These are phyloP conservation scores for Chaetomium fimeti DNA, from an alignment of 495 filamentous ascomycete species.

Conservation along the genomic window DNA sequence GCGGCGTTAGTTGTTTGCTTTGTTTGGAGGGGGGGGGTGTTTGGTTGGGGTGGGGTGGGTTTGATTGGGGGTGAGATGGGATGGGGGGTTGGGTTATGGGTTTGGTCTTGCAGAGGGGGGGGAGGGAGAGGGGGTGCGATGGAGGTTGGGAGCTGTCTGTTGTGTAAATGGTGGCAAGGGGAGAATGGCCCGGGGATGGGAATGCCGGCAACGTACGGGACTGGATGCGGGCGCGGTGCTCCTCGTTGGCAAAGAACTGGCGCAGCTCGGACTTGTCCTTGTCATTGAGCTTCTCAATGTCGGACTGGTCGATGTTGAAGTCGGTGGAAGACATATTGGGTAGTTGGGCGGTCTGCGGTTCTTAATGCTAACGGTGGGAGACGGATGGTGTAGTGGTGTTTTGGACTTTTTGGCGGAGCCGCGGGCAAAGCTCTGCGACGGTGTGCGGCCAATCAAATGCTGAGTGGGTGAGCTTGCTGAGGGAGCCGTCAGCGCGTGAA, in stretches of 20 bases:
- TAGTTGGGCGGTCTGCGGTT: neutral
- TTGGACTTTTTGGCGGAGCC: slow-evolving; percentile 20
- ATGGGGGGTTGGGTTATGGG: too few species aligned
- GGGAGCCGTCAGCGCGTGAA: neutral
- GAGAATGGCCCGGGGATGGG: too few species aligned
- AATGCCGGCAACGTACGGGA: slow-evolving; percentile 56
- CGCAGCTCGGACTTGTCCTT: slow-evolving; percentile 84
- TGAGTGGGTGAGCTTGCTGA: neutral
- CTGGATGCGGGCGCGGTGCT: slow-evolving; percentile 77
- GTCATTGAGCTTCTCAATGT: slow-evolving; percentile 72
- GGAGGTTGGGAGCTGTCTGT: neutral
- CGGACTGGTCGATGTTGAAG: slow-evolving; percentile 40
- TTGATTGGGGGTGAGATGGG: neutral
- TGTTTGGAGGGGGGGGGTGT: neutral
- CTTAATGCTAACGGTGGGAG: neutral
- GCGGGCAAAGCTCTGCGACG: slow-evolving; percentile 7
- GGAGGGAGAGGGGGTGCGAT: too few species aligned
- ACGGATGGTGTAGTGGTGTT: neutral
- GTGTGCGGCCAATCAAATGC: slow-evolving; percentile 29
- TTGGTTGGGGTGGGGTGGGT: neutral
- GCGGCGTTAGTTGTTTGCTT: neutral
- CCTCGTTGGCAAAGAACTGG: slow-evolving; percentile 74
- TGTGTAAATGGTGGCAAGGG: too few species aligned
- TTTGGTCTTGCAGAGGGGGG: too few species aligned
- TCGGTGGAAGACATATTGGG: slow-evolving; percentile 38